Evolutionary conservation across 495 filamentous ascomycete genomes (phyloP).

Genomic region (Astrothelium subdiscretum): DNA sequence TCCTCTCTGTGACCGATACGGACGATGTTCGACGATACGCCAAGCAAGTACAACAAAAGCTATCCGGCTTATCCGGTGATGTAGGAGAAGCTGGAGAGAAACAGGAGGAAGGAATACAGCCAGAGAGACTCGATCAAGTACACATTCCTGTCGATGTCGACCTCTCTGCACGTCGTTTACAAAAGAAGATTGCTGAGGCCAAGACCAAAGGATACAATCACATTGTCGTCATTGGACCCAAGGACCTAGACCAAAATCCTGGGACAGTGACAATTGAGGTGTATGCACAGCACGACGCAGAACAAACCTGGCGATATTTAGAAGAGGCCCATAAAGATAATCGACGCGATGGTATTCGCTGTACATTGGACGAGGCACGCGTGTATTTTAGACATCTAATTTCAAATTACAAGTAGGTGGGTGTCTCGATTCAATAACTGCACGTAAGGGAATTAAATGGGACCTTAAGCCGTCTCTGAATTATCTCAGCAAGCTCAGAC

Average conservation of each 20-base stretch:
- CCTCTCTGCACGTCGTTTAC: conserved; percentile 45
- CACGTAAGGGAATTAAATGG: no score
- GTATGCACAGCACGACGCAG: not conserved
- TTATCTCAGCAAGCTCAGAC: no score
- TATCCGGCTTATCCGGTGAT: conserved; percentile 22
- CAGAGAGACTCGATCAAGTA: conserved; percentile 22
- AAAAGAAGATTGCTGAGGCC: conserved; percentile 60
- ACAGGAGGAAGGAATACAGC: conserved; percentile 9
- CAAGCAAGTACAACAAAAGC: conserved; percentile 34
- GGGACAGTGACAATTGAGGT: not conserved
- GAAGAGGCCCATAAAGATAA: not conserved
- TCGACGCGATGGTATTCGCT: not conserved
- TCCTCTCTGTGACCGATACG: conserved; percentile 63
- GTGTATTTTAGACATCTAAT: not conserved
- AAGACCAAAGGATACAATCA: conserved; percentile 62
- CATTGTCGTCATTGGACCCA: conserved; percentile 61
- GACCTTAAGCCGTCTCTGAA: no score
- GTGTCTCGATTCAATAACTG: not conserved
- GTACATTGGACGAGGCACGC: not conserved
- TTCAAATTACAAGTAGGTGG: not conserved
- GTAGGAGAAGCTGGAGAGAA: no score
- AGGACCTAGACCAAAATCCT: conserved; percentile 11
- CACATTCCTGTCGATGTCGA: conserved; percentile 61
- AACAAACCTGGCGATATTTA: not conserved
- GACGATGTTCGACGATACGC: conserved; percentile 48